Percentiles rank a stretch among this genome's conserved stretches.
phyloP scores from a whole-genome alignment of 306 rosid genomes.

The Begonia peltatifolia region DNA sequence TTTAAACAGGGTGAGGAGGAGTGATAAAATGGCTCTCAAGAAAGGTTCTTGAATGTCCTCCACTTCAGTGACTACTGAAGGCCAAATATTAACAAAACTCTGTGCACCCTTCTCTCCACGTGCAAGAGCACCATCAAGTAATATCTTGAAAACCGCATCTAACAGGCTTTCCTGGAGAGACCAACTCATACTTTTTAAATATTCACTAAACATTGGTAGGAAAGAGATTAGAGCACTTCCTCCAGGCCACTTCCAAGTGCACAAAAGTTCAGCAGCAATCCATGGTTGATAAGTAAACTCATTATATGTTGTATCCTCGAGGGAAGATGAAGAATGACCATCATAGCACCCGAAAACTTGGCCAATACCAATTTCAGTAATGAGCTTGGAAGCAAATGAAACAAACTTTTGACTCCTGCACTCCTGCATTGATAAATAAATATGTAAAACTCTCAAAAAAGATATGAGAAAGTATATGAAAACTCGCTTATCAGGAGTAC shows the following conservation, averaged over 20 bases:
- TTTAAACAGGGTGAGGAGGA: constrained; percentile 46
- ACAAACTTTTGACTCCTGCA: constrained; percentile 49
- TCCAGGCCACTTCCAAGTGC: constrained; percentile 97
- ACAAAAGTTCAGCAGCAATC: constrained; percentile 84
- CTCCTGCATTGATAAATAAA: constrained; percentile 39
- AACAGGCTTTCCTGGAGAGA: constrained; percentile 38
- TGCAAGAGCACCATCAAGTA: constrained; percentile 76
- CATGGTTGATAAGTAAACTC: constrained; percentile 50
- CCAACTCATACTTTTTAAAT: constrained; percentile 28
- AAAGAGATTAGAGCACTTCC: constrained; percentile 57
- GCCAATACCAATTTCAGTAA: constrained; percentile 49
- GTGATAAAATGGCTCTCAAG: constrained; percentile 67
- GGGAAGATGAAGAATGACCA: constrained; percentile 16
- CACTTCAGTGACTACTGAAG: constrained; percentile 32
- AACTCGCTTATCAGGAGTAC: too few species aligned
- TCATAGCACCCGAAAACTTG: constrained; percentile 32
- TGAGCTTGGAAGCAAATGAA: constrained; percentile 53
- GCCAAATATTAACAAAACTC: constrained; percentile 41
- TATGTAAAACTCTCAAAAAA: too few species aligned
- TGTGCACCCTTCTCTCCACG: constrained; percentile 34
- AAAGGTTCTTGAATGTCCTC: constrained; percentile 82
- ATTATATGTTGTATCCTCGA: constrained; percentile 23
- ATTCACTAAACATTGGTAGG: constrained; percentile 58
- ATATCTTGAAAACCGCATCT: constrained; percentile 42
- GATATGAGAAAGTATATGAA: too few species aligned